Conservation (phyloP, 1,284 basidiomycete species). For the Papiliotrema flavescens region DNA sequence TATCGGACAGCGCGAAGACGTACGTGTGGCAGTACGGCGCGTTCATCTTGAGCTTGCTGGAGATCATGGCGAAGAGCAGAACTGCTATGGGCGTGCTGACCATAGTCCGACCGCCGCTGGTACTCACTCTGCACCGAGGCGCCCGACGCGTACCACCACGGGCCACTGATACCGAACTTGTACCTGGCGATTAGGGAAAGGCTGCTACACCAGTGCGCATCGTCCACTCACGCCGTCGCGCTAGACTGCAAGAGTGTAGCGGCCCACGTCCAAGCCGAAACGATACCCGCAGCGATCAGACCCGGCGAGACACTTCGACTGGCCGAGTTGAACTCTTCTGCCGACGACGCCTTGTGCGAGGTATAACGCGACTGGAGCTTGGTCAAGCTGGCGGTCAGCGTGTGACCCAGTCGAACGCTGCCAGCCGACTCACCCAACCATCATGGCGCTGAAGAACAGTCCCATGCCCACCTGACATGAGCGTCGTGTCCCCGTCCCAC, state of each 20-base stretch:
- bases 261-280: conserved; percentile 60
- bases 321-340: too few relatives aligned
- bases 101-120: background rate
- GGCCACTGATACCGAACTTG: conserved; percentile 69
- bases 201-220: too few relatives aligned
- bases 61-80: conserved; percentile 55
- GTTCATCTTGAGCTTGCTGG: conserved; percentile 58
- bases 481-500: too few relatives aligned
- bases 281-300: conserved; percentile 52
- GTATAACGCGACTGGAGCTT: too few relatives aligned
- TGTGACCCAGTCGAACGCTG: too few relatives aligned
- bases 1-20: conserved; percentile 1
- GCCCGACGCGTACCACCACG: conserved; percentile 37
- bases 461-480: too few relatives aligned
- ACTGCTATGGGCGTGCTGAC: conserved; percentile 25
- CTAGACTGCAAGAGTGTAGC: conserved; percentile 51
- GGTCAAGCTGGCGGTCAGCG: too few relatives aligned
- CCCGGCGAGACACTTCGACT: too few relatives aligned
- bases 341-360: too few relatives aligned
- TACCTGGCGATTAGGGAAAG: conserved; percentile 59
- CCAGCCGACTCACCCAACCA: too few relatives aligned
- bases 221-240: conserved; percentile 39
- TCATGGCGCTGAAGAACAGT: too few relatives aligned
- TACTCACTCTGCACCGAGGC: conserved; percentile 25
- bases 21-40: conserved; percentile 53